Conservation (phyloP, 2,329 filamentous ascomycete genomes). For the Trichoderma sp. region DNA sequence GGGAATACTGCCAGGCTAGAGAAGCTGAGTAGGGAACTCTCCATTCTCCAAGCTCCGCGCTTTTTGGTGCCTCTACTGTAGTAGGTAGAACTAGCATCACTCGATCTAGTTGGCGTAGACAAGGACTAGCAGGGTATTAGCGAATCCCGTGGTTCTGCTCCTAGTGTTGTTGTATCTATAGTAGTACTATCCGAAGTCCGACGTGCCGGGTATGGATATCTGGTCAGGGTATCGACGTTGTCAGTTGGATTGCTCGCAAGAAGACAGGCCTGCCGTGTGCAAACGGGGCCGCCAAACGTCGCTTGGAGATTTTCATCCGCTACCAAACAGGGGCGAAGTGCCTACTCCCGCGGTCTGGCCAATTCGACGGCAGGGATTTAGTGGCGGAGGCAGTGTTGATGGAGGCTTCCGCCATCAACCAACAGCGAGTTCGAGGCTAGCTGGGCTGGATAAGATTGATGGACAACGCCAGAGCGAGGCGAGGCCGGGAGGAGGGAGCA, state of each 20-base stretch:
- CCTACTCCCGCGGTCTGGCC: background rate
- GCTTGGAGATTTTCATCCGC: slow-evolving; percentile 19
- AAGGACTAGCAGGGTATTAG: background rate
- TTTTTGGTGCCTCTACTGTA: background rate
- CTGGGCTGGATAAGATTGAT: background rate
- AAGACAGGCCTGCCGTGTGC: background rate
- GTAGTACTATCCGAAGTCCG: background rate
- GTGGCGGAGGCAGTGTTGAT: slow-evolving; percentile 13
- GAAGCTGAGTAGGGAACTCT: background rate
- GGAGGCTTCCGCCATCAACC: background rate
- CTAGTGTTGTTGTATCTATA: background rate
- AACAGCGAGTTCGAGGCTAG: background rate
- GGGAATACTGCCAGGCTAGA: background rate
- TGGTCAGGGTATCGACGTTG: background rate
- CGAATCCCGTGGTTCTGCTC: background rate
- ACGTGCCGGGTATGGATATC: background rate
- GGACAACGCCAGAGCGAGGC: background rate
- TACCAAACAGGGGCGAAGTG: background rate
- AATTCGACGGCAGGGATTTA: background rate
- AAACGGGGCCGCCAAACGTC: background rate
- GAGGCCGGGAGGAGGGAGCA: background rate
- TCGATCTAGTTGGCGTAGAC: background rate
- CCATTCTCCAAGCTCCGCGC: background rate
- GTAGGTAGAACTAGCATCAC: background rate
- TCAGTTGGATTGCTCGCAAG: background rate